A percentile compares a stretch with the other conserved stretches of the same genome.
These are phyloP conservation scores for Boletus bicolor DNA, from an alignment of 768 basidiomycete species.

Conservation along the genomic window DNA sequence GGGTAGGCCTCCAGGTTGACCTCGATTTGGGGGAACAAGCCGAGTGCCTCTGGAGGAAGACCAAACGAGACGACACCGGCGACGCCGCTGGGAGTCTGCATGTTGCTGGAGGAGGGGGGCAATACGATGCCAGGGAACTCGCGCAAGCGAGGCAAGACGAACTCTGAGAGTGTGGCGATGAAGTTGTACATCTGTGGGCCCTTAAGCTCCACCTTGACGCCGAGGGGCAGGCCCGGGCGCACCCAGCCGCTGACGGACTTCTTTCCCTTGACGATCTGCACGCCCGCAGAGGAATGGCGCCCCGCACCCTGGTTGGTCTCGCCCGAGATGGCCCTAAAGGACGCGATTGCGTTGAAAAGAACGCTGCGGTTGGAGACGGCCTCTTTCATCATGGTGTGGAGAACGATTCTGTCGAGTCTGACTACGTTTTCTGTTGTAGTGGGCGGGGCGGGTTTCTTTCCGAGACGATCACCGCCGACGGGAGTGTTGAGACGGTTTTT, in stretches of 20 bases:
- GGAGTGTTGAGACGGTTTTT: slow-evolving; percentile 74
- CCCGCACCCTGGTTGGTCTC: slow-evolving; percentile 76
- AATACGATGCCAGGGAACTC: slow-evolving; percentile 85
- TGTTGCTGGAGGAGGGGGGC: slow-evolving; percentile 67
- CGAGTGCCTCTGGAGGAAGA: slow-evolving; percentile 78
- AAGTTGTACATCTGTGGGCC: slow-evolving; percentile 96
- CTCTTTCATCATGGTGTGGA: slow-evolving; percentile 86
- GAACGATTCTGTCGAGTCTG: slow-evolving; percentile 74
- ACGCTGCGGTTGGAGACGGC: slow-evolving; percentile 66
- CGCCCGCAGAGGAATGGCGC: slow-evolving; percentile 62
- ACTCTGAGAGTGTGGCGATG: slow-evolving; percentile 81
- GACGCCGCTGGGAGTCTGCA: slow-evolving; percentile 71
- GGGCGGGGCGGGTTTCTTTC: slow-evolving; percentile 65
- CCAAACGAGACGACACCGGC: slow-evolving; percentile 90
- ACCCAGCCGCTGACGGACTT: slow-evolving; percentile 81
- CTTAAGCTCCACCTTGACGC: slow-evolving; percentile 86
- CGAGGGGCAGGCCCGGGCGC: slow-evolving; percentile 74
- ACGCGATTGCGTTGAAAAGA: slow-evolving; percentile 83
- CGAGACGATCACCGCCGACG: slow-evolving; percentile 65
- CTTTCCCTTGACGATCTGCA: slow-evolving; percentile 70
- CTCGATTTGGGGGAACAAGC: slow-evolving; percentile 93
- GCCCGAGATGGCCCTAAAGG: slow-evolving; percentile 82
- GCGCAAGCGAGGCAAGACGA: slow-evolving; percentile 90
- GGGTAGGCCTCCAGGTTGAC: slow-evolving; percentile 91
- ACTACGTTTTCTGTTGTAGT: slow-evolving; percentile 69